phyloP scores from a whole-genome alignment of 352 stramenopile genomes.

The Pythium graminicola region DNA sequence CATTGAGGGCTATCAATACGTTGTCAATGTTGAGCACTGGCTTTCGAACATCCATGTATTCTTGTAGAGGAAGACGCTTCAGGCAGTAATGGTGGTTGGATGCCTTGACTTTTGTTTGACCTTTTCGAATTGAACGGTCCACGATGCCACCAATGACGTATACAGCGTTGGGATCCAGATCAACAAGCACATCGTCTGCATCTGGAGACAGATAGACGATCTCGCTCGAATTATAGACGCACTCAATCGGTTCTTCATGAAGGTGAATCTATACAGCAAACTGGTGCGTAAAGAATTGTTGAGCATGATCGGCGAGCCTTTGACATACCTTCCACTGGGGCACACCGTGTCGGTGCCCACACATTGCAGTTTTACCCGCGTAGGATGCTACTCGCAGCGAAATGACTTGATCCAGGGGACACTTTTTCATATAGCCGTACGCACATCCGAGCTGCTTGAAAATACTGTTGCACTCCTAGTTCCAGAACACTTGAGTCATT shows the following conservation, averaged over 20 bases:
- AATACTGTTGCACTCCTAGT: constrained; percentile 66
- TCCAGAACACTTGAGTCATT: no score
- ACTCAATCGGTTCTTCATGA: constrained; percentile 41
- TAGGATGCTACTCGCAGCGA: constrained; percentile 58
- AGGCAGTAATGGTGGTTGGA: constrained; percentile 24
- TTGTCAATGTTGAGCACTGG: constrained; percentile 77
- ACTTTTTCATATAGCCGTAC: constrained; percentile 75
- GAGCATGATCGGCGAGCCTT: no score
- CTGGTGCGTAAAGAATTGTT: no score
- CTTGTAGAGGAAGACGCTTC: constrained; percentile 56
- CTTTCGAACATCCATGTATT: constrained; percentile 49
- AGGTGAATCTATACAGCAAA: constrained; percentile 14
- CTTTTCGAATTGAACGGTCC: constrained; percentile 77
- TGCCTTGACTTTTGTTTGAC: constrained; percentile 30
- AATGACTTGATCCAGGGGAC: constrained; percentile 47
- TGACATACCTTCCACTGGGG: constrained; percentile 54
- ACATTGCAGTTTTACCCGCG: constrained; percentile 21
- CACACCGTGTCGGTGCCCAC: constrained; percentile 40
- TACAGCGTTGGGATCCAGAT: constrained; percentile 39
- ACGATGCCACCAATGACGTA: constrained; percentile 85
- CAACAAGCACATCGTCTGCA: constrained; percentile 50
- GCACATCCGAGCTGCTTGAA: constrained; percentile 74
- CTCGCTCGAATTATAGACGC: constrained; percentile 38
- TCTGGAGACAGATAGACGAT: constrained; percentile 84
- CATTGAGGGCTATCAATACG: constrained; percentile 66